Evolutionary conservation across 352 stramenopile species (phyloP), one percentile per base, ranked within the genome.

Genomic region (Globisporangium viniferum): DNA sequence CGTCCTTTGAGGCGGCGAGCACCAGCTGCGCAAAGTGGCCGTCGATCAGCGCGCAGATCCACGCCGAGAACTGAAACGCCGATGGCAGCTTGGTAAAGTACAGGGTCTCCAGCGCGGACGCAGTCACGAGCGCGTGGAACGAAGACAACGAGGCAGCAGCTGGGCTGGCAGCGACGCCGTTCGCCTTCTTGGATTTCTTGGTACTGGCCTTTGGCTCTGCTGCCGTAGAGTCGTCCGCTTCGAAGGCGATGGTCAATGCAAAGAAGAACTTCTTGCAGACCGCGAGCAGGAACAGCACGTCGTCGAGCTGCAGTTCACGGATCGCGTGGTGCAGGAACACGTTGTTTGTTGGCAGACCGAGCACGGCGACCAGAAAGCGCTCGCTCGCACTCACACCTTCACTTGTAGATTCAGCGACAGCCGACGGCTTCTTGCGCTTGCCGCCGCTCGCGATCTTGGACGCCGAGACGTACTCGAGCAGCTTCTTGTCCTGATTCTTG

Each of bases 241-340:
- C 67, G 29, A 73, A 60, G 6, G 71, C 74, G 18, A 75, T 67
- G n/a, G 71, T 78, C 41, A 80, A 62, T 44, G 78, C 70, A 51
- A 84, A 73, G 69, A 91, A 70, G 46, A 86, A 79, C 73, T 92
- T 92, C 62, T 92, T 89, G 64, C 86, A 90, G 0, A 91, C 70
- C 0, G 82, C 81, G 14, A 95, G 66, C 44, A 95, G 57, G 24
- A 89, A 77, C 44, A 93, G 61, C 58, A 90, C 85, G 33, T 95
- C 88, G 18, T 83, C 71, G 8, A 93, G 68, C 63, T 86, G 67
- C n/a, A 95, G 60, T 59, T 87, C 76, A 22, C 79, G 82, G 68
- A 93, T 88, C 29, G 88, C 88, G 55, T 80, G 82, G 69, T 93
- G 88, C 48, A 95, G 76, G 66, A 95, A 95, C 53, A 93, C 84